phyloP scores from a whole-genome alignment of 495 filamentous ascomycete genomes.

The Platismatia glauca region DNA sequence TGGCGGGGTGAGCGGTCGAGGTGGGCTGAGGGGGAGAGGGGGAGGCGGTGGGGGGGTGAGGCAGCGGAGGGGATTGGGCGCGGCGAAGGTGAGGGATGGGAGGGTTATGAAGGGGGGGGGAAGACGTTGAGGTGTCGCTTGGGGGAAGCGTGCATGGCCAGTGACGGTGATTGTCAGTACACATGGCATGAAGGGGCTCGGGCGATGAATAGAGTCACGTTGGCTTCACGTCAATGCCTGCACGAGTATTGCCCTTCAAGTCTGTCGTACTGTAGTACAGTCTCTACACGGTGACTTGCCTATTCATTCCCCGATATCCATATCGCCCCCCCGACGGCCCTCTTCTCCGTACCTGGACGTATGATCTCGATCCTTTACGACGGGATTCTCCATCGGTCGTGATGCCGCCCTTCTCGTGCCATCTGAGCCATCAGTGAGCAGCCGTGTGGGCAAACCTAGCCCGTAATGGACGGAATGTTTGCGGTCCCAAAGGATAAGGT shows the following conservation, averaged over 20 bases:
- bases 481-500: background rate
- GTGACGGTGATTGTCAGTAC: background rate
- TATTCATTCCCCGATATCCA: background rate
- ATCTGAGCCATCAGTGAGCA: too few relatives aligned
- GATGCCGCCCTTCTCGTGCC: too few relatives aligned
- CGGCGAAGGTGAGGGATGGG: constrained; percentile 13
- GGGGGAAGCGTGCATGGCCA: background rate
- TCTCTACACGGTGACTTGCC: background rate
- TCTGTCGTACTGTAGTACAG: background rate
- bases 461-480: background rate
- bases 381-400: too few relatives aligned
- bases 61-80: constrained; percentile 20
- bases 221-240: background rate
- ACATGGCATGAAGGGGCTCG: background rate
- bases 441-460: too few relatives aligned
- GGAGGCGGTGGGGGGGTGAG: constrained; percentile 27
- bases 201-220: background rate
- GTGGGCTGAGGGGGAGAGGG: constrained; percentile 19
- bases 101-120: constrained; percentile 11
- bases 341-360: too few relatives aligned
- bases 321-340: background rate
- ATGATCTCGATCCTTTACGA: too few relatives aligned
- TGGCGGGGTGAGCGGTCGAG: constrained; percentile 17
- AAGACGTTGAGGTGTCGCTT: background rate
- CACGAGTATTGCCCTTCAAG: background rate